Percentiles rank a stretch among this genome's conserved stretches.
Evolutionary conservation across 805 yeast species (phyloP).

Genomic region (Kregervanrija delftensis): DNA sequence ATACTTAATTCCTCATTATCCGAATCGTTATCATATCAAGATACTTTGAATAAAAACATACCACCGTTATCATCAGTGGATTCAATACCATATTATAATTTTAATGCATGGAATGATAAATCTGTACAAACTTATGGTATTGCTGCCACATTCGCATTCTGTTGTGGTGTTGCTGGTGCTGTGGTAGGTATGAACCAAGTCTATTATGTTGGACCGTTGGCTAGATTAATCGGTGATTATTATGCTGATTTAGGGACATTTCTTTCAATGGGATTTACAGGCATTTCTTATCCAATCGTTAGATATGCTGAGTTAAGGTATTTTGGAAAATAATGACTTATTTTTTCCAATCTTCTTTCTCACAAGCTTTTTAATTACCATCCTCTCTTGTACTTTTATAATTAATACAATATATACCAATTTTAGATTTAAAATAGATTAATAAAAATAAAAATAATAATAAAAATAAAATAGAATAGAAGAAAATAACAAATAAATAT

Average conservation of each 20-base stretch:
- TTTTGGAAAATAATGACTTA: slow-evolving; percentile 31
- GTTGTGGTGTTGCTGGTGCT: slow-evolving; percentile 72
- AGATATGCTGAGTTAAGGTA: slow-evolving; percentile 58
- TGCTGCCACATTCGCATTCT: slow-evolving; percentile 63
- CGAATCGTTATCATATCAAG: background rate
- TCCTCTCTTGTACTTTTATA: background rate
- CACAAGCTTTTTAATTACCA: background rate
- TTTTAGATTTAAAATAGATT: background rate
- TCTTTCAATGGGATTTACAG: slow-evolving; percentile 66
- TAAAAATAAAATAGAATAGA: background rate
- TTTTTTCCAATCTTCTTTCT: background rate
- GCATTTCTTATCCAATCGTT: slow-evolving; percentile 53
- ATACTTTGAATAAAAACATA: background rate
- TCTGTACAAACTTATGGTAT: slow-evolving; percentile 56
- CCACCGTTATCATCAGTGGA: slow-evolving; percentile 16
- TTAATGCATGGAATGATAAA: slow-evolving; percentile 66
- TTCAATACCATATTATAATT: slow-evolving; percentile 48
- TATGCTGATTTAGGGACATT: slow-evolving; percentile 85
- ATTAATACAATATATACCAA: background rate
- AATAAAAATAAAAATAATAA: background rate
- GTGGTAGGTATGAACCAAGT: slow-evolving; percentile 85
- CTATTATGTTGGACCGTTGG: slow-evolving; percentile 75
- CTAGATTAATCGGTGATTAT: slow-evolving; percentile 50
- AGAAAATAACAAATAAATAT: background rate
- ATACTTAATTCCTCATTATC: background rate